Base-by-base conservation (phyloP, 805 yeast genomes). In the Ogataea philodendri region DNA sequence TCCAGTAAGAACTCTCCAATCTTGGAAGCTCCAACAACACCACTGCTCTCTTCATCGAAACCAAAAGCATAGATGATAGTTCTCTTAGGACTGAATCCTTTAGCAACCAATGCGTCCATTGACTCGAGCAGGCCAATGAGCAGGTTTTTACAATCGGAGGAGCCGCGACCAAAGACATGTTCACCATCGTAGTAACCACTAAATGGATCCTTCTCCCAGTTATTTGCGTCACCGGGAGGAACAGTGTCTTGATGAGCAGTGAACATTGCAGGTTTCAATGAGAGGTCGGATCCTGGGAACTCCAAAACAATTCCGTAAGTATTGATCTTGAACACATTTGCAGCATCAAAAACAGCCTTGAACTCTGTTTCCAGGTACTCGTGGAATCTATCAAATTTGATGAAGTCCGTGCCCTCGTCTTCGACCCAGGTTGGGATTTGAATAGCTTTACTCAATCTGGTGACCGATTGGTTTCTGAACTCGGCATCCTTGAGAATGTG, bases 211-310 rank as follows among this genome's bases (percentile, higher is more conserved):
- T 75, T 66, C 1, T 62, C 61, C 94, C 94, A 85, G 37, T 73
- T 57, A 0, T 85, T 74, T 19, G 69, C 72, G 9, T 59, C 55
- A 48, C 78, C 83, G 7, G 83, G 81, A 1, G 95, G 94, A 15
- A 85, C 95, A 4, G 81, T 85, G 51, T 84, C 94, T 56, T 76
- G 82, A 55, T 85, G 95, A 1, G 90, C 89, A 51, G 82, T 74
- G 32, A 84, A 63, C 59, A 85, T 52, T 17, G 79, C 47, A 9
- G 95, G 94, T 54, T 81, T 78, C 44, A 79, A 61, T 3, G 55
- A 39, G 8, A 48, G 23, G 30, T 72, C 51, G 5, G 72, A 55
- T 5, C 94, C 93, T 41, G 68, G 52, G 74, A 84, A 74, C 11
- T 84, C 78, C 54, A 65, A 70, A 2, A 85, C 65, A 35, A 85